phyloP scores from a whole-genome alignment of 192 early-diverging fungal genomes.

The Gaertneriomyces sp. region DNA sequence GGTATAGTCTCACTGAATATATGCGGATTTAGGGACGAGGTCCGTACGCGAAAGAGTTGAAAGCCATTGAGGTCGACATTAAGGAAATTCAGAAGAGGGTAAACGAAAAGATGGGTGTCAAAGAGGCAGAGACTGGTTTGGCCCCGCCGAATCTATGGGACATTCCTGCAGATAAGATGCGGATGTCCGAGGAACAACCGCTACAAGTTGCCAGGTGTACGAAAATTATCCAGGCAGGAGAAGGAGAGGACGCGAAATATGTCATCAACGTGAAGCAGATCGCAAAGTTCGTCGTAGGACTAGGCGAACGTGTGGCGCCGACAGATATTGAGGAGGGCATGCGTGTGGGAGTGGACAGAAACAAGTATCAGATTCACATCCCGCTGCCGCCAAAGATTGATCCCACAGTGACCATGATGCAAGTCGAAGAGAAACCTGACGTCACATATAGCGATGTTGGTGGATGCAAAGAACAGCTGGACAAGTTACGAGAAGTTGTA shows the following conservation, averaged over 20 bases:
- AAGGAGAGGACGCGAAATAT: slow-evolving; percentile 90
- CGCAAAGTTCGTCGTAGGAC: slow-evolving; percentile 97
- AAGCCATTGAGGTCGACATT: slow-evolving; percentile 89
- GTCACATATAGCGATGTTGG: slow-evolving; percentile 99
- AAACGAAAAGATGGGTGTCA: slow-evolving; percentile 99
- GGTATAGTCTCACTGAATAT: not conserved
- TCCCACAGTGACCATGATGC: slow-evolving; percentile 98
- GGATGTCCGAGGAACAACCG: slow-evolving; percentile 93
- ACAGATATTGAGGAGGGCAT: slow-evolving; percentile 99
- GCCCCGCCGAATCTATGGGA: slow-evolving; percentile 99
- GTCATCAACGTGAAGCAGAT: slow-evolving; percentile 98
- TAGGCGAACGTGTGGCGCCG: slow-evolving; percentile 93
- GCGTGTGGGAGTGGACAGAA: slow-evolving; percentile 96
- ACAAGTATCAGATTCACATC: slow-evolving; percentile 99
- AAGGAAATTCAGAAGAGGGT: slow-evolving; percentile 97
- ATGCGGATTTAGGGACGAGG: slow-evolving; percentile 79
- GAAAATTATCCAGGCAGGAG: slow-evolving; percentile 94
- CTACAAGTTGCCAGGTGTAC: slow-evolving; percentile 94
- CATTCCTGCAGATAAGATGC: slow-evolving; percentile 97
- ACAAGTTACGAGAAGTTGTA: slow-evolving; percentile 98
- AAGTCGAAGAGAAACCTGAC: slow-evolving; percentile 99
- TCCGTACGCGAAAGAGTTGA: slow-evolving; percentile 93
- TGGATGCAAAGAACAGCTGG: slow-evolving; percentile 99
- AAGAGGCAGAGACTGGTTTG: slow-evolving; percentile 97
- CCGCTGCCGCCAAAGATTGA: slow-evolving; percentile 99